Base-by-base conservation (phyloP, 371 early-diverging fungal species). In the Amoeboaphelidium occidentale region DNA sequence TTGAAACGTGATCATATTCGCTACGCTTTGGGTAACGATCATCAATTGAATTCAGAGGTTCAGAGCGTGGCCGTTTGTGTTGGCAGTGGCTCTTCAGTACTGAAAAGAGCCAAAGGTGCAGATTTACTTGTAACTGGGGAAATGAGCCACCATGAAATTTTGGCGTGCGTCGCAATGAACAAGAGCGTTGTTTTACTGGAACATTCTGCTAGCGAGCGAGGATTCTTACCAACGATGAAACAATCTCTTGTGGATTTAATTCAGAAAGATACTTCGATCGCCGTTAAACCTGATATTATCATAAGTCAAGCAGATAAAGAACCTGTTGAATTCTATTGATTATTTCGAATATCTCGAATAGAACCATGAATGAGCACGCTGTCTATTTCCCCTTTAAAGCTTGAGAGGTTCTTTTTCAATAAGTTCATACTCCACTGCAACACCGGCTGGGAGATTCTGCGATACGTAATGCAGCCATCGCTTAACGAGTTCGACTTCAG, bases 41-140 rank as follows among this genome's bases (percentile, higher is more conserved):
- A 32, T 32, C 39, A 10, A 32, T 17, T 17, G 39, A 55, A 45
- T 17, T 2, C 28, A 0, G 45, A 74, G 90, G 43, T 55, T 17
- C 4, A 64, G 28, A 76, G 75, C 0, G 76, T 96, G 3, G 93
- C 85, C 14, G 83, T 93, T 42, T 96, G 94, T 62, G 92, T 92
- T 2, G 96, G 93, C 17, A 87, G 91, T 0, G 64, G 81, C 0
- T 61, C 67, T 17, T 73, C 73, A 1, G 74, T 81, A 2, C 55
- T 81, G 3, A 53, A 58, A 12, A 58, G 63, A 1, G 54, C 62
- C 0, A 43, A 60, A 6, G 74, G 24, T 20, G 57, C 76, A 2
- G 87, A 87, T 52, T 55, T 96, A 43, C 79, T 75, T 55, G 71
- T 91, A 27, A 85, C 97, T n/a, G 97, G 97, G 23, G 93, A 93